A percentile compares a stretch with the other conserved stretches of the same genome.
These are phyloP conservation scores for Acanthamoeba royreba DNA, from an alignment of 208 protist species.

Conservation along the genomic window DNA sequence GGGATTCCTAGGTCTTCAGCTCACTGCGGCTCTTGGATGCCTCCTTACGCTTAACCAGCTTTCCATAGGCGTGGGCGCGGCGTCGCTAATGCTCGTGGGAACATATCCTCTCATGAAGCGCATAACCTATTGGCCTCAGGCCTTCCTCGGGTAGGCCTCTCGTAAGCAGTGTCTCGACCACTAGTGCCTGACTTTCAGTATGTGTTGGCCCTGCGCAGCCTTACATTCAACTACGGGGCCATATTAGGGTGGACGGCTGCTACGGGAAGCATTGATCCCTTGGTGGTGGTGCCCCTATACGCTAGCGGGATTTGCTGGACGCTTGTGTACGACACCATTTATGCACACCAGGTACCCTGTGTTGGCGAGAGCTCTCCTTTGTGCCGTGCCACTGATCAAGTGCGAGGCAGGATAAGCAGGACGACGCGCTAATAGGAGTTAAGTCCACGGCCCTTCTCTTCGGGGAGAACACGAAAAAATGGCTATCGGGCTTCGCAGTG, in stretches of 20 bases:
- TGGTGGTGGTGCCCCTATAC: constrained; percentile 74
- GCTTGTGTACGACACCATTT: constrained; percentile 88
- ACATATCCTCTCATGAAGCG: constrained; percentile 85
- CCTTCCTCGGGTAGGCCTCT: not conserved
- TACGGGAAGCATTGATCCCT: constrained; percentile 47
- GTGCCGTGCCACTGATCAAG: not conserved
- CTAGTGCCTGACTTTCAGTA: not conserved
- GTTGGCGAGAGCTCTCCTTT: not conserved
- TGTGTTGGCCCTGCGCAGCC: constrained; percentile 69
- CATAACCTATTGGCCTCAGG: constrained; percentile 83
- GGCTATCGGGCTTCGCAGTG: constrained; percentile 48
- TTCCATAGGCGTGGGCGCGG: constrained; percentile 62
- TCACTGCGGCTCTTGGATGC: constrained; percentile 34
- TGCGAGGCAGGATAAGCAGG: constrained; percentile 69
- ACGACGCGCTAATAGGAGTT: constrained; percentile 80
- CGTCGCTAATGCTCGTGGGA: constrained; percentile 76
- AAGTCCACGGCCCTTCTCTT: constrained; percentile 84
- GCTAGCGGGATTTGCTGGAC: constrained; percentile 79
- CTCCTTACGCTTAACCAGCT: not conserved
- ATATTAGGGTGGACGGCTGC: constrained; percentile 77
- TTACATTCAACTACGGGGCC: constrained; percentile 88
- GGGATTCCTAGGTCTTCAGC: constrained; percentile 72
- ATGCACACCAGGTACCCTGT: constrained; percentile 77
- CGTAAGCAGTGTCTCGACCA: not conserved
- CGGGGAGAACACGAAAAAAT: constrained; percentile 63